These are phyloP conservation scores for Marsdenia floribunda DNA, from an alignment of 257 asterid genomes.

Conservation along the genomic window DNA sequence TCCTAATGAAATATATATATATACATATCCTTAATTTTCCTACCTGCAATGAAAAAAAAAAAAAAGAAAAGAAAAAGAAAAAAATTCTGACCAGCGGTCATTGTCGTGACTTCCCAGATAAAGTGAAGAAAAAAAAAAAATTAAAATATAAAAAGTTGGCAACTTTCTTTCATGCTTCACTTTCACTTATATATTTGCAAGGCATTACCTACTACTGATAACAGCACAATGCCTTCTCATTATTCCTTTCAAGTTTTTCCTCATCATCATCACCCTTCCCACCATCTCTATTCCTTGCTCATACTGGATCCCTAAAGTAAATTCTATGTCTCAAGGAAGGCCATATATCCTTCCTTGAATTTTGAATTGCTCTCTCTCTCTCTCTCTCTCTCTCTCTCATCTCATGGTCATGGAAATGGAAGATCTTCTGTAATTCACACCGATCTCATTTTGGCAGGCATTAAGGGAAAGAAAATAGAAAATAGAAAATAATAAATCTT, in stretches of 20 bases:
- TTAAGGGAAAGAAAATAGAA: background rate
- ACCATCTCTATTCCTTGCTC: slow-evolving; percentile 13
- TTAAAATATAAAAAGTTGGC: background rate
- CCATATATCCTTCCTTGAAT: slow-evolving; percentile 2
- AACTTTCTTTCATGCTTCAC: slow-evolving; percentile 24
- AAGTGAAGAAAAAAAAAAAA: too few relatives aligned
- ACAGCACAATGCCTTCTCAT: slow-evolving; percentile 34
- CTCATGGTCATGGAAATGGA: background rate
- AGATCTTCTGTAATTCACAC: background rate
- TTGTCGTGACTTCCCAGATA: slow-evolving; percentile 15
- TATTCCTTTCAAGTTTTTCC: slow-evolving; percentile 4
- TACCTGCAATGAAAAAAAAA: too few relatives aligned
- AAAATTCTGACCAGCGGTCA: slow-evolving; percentile 14
- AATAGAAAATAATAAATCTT: too few relatives aligned
- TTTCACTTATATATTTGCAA: slow-evolving; percentile 22
- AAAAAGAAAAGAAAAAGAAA: too few relatives aligned
- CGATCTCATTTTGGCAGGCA: background rate
- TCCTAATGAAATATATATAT: too few relatives aligned
- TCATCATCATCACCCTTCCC: slow-evolving; percentile 7
- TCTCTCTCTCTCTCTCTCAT: background rate
- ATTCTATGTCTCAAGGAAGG: slow-evolving; percentile 25
- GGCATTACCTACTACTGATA: slow-evolving; percentile 39
- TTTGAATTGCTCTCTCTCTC: background rate
- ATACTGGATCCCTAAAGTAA: slow-evolving; percentile 12
- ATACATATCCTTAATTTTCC: too few relatives aligned